A percentile compares a stretch with the other conserved stretches of the same genome.
These are phyloP conservation scores for Lepidium didymum DNA, from an alignment of 345 rosid genomes.

Conservation along the genomic window DNA sequence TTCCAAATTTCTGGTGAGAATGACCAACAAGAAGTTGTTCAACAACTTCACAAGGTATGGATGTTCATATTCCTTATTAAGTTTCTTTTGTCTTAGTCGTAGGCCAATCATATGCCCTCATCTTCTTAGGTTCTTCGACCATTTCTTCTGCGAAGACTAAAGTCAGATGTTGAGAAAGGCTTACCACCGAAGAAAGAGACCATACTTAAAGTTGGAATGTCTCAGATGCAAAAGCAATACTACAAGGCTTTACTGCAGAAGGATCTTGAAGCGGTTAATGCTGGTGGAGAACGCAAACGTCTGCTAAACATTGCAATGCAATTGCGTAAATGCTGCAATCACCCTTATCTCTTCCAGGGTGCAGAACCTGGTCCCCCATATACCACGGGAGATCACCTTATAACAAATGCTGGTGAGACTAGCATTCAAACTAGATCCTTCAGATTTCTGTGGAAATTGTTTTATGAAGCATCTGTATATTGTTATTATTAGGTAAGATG, in stretches of 20 bases:
- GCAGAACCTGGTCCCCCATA: conserved; percentile 99
- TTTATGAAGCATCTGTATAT: background rate
- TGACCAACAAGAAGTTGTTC: conserved; percentile 99
- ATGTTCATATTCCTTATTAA: background rate
- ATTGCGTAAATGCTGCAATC: conserved; percentile 97
- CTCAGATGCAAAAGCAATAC: conserved; percentile 98
- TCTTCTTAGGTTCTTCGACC: conserved; percentile 78
- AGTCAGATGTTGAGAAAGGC: conserved; percentile 98
- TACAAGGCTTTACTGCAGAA: conserved; percentile 91
- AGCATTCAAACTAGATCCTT: background rate
- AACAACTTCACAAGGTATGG: conserved; percentile 97
- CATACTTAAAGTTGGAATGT: conserved; percentile 97
- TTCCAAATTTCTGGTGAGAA: conserved; percentile 99
- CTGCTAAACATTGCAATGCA: conserved; percentile 97
- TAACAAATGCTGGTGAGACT: conserved; percentile 75
- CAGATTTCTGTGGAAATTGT: background rate
- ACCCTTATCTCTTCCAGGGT: conserved; percentile 99
- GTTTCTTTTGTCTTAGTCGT: background rate
- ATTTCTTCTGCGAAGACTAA: conserved; percentile 92
- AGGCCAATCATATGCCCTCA: conserved; percentile 4
- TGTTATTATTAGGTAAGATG: conserved; percentile 76
- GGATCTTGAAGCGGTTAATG: conserved; percentile 98
- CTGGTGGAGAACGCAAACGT: conserved; percentile 99
- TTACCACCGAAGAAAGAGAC: conserved; percentile 99
- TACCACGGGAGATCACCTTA: conserved; percentile 93